A percentile compares a stretch with the other conserved stretches of the same genome.
Conservation (phyloP, 1,139 yeast species). For the Protomyces lactucae-debilis region DNA sequence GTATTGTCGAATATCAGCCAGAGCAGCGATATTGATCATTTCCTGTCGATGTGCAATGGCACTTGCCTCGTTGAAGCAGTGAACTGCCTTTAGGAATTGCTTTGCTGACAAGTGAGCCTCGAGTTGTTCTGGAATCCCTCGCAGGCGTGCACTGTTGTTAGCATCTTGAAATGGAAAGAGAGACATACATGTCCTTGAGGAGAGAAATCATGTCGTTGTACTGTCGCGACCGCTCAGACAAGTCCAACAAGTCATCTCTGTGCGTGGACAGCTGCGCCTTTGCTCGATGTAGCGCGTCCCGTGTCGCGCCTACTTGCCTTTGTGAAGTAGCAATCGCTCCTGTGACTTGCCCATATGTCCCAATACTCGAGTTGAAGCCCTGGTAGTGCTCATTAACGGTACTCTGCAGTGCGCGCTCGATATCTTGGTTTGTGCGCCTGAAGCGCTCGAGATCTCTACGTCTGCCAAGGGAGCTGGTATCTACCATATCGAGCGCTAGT, state of each 20-base stretch:
- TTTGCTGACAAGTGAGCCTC: slow-evolving; percentile 65
- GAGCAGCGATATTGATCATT: slow-evolving; percentile 50
- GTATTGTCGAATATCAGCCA: slow-evolving; percentile 28
- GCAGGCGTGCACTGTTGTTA: slow-evolving; percentile 56
- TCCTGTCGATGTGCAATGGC: slow-evolving; percentile 55
- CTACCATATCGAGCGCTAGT: slow-evolving; percentile 72
- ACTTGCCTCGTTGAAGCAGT: slow-evolving; percentile 54
- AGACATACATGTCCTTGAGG: slow-evolving; percentile 42
- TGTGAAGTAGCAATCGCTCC: slow-evolving; percentile 57
- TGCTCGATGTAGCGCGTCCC: slow-evolving; percentile 48
- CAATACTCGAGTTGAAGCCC: slow-evolving; percentile 75
- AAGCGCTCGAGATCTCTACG: slow-evolving; percentile 67
- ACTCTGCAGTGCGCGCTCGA: slow-evolving; percentile 55
- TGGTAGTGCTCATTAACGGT: slow-evolving; percentile 76
- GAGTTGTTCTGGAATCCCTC: slow-evolving; percentile 55
- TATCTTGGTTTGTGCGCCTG: slow-evolving; percentile 49
- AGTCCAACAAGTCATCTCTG: slow-evolving; percentile 55
- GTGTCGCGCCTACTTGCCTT: slow-evolving; percentile 49
- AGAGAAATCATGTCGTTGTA: slow-evolving; percentile 68
- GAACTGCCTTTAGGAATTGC: slow-evolving; percentile 65
- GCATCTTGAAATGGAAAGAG: neutral
- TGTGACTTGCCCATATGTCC: slow-evolving; percentile 63
- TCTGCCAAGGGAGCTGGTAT: slow-evolving; percentile 80
- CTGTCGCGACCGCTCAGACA: slow-evolving; percentile 58
- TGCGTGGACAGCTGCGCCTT: slow-evolving; percentile 52